Evolutionary conservation across 306 rosid genomes (phyloP).

Genomic region (Vicia sativa): DNA sequence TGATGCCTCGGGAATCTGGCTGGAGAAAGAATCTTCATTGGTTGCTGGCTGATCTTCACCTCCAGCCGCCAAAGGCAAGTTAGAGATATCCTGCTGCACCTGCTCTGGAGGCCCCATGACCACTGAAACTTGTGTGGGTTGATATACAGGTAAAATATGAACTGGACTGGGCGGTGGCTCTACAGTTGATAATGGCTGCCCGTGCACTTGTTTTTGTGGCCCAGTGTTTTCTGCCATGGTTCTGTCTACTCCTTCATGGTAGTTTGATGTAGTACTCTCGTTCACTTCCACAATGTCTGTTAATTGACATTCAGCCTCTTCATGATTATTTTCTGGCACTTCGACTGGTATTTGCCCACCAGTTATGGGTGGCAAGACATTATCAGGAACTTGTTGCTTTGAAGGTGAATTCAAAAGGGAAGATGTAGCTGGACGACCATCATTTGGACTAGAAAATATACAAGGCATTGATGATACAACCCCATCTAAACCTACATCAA

Average conservation of each 20-base stretch:
- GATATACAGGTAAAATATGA: conserved; percentile 29
- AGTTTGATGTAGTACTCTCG: conserved; percentile 38
- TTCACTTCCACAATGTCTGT: conserved; percentile 29
- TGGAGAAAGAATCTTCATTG: conserved; percentile 30
- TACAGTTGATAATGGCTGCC: conserved; percentile 36
- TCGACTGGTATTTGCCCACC: conserved; percentile 34
- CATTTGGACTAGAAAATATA: conserved; percentile 24
- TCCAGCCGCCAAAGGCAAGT: conserved; percentile 31
- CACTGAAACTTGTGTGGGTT: conserved; percentile 26
- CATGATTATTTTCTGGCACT: conserved; percentile 38
- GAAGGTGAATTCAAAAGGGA: conserved; percentile 1
- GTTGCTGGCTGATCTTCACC: conserved; percentile 15
- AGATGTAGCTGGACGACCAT: conserved; percentile 25
- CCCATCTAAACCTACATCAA: conserved; percentile 28
- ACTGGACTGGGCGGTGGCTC: conserved; percentile 37
- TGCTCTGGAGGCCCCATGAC: conserved; percentile 35
- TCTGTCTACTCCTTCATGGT: conserved; percentile 45
- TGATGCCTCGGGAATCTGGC: conserved; percentile 36
- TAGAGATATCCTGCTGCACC: conserved; percentile 29
- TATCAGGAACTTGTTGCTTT: conserved; percentile 3
- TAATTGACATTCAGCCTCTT: conserved; percentile 42
- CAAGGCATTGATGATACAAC: conserved; percentile 21
- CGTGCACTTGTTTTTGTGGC: conserved; percentile 43
- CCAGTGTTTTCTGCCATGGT: conserved; percentile 40
- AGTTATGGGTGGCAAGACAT: conserved; percentile 17